Evolutionary conservation across 1,139 yeast species (phyloP), one percentile per base, ranked within the genome.

Genomic region (Kodamaea plutei): DNA sequence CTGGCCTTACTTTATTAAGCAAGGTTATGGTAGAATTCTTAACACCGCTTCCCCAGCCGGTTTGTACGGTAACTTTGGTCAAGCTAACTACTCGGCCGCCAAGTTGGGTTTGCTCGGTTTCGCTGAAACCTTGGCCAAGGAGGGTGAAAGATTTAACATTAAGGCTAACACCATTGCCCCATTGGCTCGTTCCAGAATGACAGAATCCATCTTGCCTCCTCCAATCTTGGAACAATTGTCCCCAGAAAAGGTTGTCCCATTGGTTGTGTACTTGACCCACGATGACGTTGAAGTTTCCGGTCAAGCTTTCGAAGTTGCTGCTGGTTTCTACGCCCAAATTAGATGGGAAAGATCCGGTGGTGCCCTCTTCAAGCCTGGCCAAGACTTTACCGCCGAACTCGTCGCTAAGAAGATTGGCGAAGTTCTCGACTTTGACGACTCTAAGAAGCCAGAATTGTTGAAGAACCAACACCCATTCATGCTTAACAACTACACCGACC

Each of bases 31-130:
- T 44, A 73, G 97, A 50, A 73, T 91, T 48, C 64, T 91, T 50
- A 89, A 87, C 69, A 89, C 97, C 13, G 79, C 95, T 26, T 88
- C 96, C 5, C 96, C 97, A 16, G 97, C 97, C 29, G 97, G 97
- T 22, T 70, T 91, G 44, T 91, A 84, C 56, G 98, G 98, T 45
- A 88, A 88, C 66, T 91, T 88, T 62, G 98, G 98, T 34, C 98
- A 91, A 62, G 78, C 96, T 29, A 91, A 91, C 66, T 91, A 91
- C 64, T 79, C 96, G 2, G 93, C 96, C 25, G 97, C 96, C 26
- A 91, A 91, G 62, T 66, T 84, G 41, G 97, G 87, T 15, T 69
- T 88, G 36, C 84, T 89, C 38, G 96, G 96, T 13, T 79, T 91
- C 51, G 83, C 95, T 29, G 96, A 91, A 62, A 87, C 97, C 18